Percentiles rank a stretch among this genome's conserved stretches.
Evolutionary conservation across 2,329 filamentous ascomycete genomes (phyloP).

Genomic region (Hansfordia pulvinata): DNA sequence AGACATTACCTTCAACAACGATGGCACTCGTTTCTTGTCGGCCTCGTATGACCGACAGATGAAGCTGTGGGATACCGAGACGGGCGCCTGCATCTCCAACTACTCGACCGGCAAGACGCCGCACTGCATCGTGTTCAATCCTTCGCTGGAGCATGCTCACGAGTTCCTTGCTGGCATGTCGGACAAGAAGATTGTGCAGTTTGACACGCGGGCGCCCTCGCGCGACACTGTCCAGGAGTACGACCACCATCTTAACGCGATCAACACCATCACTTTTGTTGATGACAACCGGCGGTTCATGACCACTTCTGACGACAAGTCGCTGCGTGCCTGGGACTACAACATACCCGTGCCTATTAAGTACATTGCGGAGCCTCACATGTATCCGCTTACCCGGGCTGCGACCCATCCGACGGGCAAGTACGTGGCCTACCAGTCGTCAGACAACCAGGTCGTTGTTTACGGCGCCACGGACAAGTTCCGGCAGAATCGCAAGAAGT

Average conservation of each 20-base stretch:
- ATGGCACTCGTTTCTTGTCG: slow-evolving; percentile 76
- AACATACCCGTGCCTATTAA: slow-evolving; percentile 98
- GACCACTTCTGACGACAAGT: slow-evolving; percentile 95
- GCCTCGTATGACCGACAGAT: slow-evolving; percentile 91
- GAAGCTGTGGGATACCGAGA: slow-evolving; percentile 98
- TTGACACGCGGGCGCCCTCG: slow-evolving; percentile 75
- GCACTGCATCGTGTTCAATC: slow-evolving; percentile 90
- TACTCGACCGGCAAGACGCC: slow-evolving; percentile 93
- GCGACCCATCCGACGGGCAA: slow-evolving; percentile 79
- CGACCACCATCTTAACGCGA: slow-evolving; percentile 91
- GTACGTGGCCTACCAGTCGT: slow-evolving; percentile 85
- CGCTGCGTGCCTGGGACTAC: slow-evolving; percentile 93
- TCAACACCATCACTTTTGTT: slow-evolving; percentile 96
- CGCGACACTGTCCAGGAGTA: slow-evolving; percentile 86
- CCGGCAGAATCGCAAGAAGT: slow-evolving; percentile 94
- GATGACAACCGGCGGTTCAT: slow-evolving; percentile 93
- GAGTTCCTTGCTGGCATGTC: slow-evolving; percentile 96
- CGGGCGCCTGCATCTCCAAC: slow-evolving; percentile 71
- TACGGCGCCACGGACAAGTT: slow-evolving; percentile 94
- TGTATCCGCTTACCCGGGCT: slow-evolving; percentile 89
- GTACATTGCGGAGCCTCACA: slow-evolving; percentile 93
- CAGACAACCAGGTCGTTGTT: slow-evolving; percentile 93
- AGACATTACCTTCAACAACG: slow-evolving; percentile 74
- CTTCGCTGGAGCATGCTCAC: slow-evolving; percentile 58
- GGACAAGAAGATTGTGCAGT: slow-evolving; percentile 98